phyloP scores from a whole-genome alignment of 2,329 filamentous ascomycete species.

The Calonectria henricotiae region DNA sequence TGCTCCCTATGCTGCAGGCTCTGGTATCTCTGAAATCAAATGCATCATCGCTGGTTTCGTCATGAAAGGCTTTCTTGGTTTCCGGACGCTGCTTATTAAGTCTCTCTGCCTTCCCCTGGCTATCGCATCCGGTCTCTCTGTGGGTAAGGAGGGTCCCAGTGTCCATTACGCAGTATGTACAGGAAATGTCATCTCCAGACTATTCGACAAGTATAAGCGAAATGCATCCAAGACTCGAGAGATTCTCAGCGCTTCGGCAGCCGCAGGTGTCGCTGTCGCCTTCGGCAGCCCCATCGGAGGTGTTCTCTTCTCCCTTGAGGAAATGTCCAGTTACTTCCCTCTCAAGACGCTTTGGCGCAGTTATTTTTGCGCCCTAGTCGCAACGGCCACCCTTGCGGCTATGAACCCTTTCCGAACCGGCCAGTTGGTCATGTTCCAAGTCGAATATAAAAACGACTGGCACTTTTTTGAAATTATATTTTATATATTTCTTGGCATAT shows the following conservation, averaged over 20 bases:
- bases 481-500: conserved; percentile 91
- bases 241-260: conserved; percentile 94
- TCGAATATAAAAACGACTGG: conserved; percentile 95
- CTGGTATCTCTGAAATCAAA: conserved; percentile 98
- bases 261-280: conserved; percentile 94
- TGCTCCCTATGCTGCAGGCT: conserved; percentile 96
- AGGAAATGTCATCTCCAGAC: conserved; percentile 93
- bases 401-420: conserved; percentile 99
- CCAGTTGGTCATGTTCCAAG: conserved; percentile 99
- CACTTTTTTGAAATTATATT: conserved; percentile 98
- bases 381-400: conserved; percentile 90
- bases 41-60: conserved; percentile 99
- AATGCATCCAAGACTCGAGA: conserved; percentile 96
- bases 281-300: conserved; percentile 98
- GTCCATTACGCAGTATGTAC: conserved; percentile 99
- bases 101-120: conserved; percentile 91
- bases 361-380: conserved; percentile 97
- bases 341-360: conserved; percentile 98
- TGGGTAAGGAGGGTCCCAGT: conserved; percentile 97
- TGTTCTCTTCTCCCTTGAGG: conserved; percentile 95
- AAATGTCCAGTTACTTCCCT: conserved; percentile 97
- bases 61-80: conserved; percentile 97
- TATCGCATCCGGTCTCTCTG: conserved; percentile 93
- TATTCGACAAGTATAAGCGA: conserved; percentile 92
- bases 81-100: conserved; percentile 94